These are phyloP conservation scores for Ganoderma multipileum DNA, from an alignment of 1,284 basidiomycete genomes.

Conservation along the genomic window DNA sequence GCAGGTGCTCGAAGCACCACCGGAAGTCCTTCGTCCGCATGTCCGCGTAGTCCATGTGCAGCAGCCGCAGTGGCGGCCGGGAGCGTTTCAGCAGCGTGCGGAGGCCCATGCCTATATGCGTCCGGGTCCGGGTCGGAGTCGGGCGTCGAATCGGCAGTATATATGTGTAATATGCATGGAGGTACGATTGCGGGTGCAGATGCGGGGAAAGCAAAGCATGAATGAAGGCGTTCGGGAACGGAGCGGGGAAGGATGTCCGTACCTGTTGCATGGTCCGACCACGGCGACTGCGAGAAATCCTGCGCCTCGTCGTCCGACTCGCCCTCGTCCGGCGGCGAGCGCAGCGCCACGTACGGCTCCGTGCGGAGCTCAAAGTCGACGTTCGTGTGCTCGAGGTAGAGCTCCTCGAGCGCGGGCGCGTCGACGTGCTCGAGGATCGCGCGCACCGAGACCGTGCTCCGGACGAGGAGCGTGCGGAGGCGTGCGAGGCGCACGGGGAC, in stretches of 20 bases:
- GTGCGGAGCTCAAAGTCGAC: slow-evolving; percentile 57
- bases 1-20: slow-evolving; percentile 65
- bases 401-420: slow-evolving; percentile 60
- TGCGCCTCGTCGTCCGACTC: slow-evolving; percentile 74
- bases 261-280: slow-evolving; percentile 70
- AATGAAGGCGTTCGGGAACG: background rate
- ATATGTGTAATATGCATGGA: background rate
- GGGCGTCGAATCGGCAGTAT: background rate
- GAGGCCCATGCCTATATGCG: slow-evolving; percentile 66
- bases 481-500: slow-evolving; percentile 55
- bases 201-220: background rate
- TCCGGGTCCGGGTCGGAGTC: background rate
- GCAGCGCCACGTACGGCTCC: slow-evolving; percentile 31
- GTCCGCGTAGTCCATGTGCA: slow-evolving; percentile 81
- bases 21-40: slow-evolving; percentile 80
- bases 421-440: slow-evolving; percentile 65
- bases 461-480: slow-evolving; percentile 61
- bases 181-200: background rate
- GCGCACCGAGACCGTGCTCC: slow-evolving; percentile 66
- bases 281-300: slow-evolving; percentile 77
- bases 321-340: slow-evolving; percentile 51
- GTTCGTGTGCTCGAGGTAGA: slow-evolving; percentile 71
- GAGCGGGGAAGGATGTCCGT: background rate
- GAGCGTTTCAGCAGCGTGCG: slow-evolving; percentile 64
- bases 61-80: slow-evolving; percentile 62